Percentiles rank a stretch among this genome's conserved stretches.
Conservation (phyloP, 345 rosid genomes). For the Populus simonii region DNA sequence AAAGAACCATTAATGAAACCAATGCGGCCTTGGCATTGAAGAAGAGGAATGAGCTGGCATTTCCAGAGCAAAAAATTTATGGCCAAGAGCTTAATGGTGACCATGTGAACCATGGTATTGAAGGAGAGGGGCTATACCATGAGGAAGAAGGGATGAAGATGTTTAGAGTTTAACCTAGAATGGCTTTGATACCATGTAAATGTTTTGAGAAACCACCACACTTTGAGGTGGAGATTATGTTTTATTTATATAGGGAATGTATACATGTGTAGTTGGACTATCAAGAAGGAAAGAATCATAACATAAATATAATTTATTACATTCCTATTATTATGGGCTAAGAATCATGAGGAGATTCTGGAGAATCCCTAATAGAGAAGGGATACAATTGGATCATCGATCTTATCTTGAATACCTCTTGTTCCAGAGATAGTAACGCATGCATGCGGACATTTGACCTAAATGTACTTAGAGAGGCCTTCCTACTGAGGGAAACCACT, state of each 20-base stretch:
- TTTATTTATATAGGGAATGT: no score
- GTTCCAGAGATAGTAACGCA: conserved; percentile 11
- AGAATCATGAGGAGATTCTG: background rate
- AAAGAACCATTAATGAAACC: background rate
- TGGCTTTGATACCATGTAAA: no score
- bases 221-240: no score
- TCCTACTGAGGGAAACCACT: conserved; percentile 26
- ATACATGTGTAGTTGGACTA: background rate
- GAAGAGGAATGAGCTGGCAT: background rate
- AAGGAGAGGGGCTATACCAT: no score
- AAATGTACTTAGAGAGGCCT: conserved; percentile 30
- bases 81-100: background rate
- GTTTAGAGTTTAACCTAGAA: no score
- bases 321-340: background rate
- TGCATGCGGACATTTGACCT: conserved; percentile 22
- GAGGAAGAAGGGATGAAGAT: no score
- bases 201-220: no score
- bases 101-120: no score
- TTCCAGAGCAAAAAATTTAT: background rate
- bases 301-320: no score
- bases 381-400: conserved; percentile 28
- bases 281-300: background rate
- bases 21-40: background rate
- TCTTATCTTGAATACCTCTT: conserved; percentile 13
- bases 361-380: no score